phyloP scores from a whole-genome alignment of 1,284 basidiomycete species.

The Naganishia sp. region DNA sequence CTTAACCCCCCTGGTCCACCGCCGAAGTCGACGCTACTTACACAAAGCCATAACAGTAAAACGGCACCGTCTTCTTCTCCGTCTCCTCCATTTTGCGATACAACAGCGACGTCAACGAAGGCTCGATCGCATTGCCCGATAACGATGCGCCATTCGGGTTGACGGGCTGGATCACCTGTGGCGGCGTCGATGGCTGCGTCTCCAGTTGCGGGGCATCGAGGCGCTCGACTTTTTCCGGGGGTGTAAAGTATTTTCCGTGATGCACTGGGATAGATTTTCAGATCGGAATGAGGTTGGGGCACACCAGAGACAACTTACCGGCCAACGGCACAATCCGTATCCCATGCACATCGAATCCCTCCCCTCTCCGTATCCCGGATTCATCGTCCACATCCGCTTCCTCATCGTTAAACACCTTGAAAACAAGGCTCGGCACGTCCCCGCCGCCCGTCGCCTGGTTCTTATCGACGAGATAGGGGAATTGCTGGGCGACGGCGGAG shows the following conservation, averaged over 20 bases:
- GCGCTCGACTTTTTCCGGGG: slow-evolving; percentile 32
- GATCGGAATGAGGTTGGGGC: slow-evolving; percentile 1
- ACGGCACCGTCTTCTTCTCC: slow-evolving; percentile 18
- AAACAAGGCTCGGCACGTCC: slow-evolving; percentile 45
- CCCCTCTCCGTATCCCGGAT: slow-evolving; percentile 13
- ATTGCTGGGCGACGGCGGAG: slow-evolving; percentile 46
- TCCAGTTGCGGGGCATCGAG: slow-evolving; percentile 19
- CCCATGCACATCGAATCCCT: slow-evolving; percentile 16
- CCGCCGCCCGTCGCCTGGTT: slow-evolving; percentile 54
- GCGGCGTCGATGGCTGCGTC: slow-evolving; percentile 17
- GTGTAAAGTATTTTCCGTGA: slow-evolving; percentile 46
- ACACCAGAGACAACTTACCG: slow-evolving; percentile 12
- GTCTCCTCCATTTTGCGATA: slow-evolving; percentile 21
- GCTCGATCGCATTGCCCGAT: slow-evolving; percentile 1
- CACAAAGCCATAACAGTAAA: slow-evolving; percentile 32
- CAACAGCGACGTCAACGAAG: slow-evolving; percentile 18
- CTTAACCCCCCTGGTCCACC: background rate
- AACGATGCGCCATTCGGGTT: background rate
- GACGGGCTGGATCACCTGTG: slow-evolving; percentile 12
- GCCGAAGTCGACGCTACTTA: background rate
- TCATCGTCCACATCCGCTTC: slow-evolving; percentile 19
- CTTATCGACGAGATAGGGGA: slow-evolving; percentile 54
- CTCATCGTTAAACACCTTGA: slow-evolving; percentile 28
- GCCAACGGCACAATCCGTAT: slow-evolving; percentile 23
- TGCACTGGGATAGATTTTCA: slow-evolving; percentile 36